Evolutionary conservation across 2,329 filamentous ascomycete species (phyloP).

Genomic region (Exophiala sp.): DNA sequence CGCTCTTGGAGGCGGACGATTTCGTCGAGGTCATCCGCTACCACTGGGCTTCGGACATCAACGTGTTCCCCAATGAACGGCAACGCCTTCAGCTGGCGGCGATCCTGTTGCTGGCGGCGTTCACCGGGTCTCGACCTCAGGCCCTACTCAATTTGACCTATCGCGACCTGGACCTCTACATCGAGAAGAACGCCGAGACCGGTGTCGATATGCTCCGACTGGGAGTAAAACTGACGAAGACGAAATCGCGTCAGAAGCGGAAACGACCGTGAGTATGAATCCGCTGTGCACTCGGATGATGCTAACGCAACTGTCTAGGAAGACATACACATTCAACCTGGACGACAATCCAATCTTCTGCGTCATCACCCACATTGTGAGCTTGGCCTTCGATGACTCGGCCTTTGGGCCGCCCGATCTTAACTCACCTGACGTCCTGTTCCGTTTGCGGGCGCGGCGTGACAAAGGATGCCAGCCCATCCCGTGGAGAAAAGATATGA

Average conservation of each 20-base stretch:
- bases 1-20: conserved; percentile 12
- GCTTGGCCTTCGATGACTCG: conserved; percentile 11
- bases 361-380: conserved; percentile 15
- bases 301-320: not conserved
- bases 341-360: conserved; percentile 15
- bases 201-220: conserved; percentile 6
- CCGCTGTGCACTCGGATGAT: not conserved
- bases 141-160: conserved; percentile 11
- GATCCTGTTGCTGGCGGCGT: conserved; percentile 15
- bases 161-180: conserved; percentile 12
- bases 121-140: conserved; percentile 7
- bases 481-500: conserved; percentile 3
- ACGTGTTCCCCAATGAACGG: conserved; percentile 13
- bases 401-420: conserved; percentile 7
- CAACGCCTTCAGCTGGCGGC: conserved; percentile 9
- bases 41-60: conserved; percentile 13
- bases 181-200: conserved; percentile 16
- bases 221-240: conserved; percentile 12
- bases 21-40: conserved; percentile 14
- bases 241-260: conserved; percentile 11
- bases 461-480: conserved; percentile 3
- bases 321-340: conserved; percentile 2
- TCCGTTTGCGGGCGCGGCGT: not conserved
- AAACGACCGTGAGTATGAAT: conserved; percentile 11
- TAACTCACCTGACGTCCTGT: not conserved